Evolutionary conservation across 106 monocot genomes (phyloP), one percentile per base, ranked within the genome.

Genomic region (Vanilla planifolia): DNA sequence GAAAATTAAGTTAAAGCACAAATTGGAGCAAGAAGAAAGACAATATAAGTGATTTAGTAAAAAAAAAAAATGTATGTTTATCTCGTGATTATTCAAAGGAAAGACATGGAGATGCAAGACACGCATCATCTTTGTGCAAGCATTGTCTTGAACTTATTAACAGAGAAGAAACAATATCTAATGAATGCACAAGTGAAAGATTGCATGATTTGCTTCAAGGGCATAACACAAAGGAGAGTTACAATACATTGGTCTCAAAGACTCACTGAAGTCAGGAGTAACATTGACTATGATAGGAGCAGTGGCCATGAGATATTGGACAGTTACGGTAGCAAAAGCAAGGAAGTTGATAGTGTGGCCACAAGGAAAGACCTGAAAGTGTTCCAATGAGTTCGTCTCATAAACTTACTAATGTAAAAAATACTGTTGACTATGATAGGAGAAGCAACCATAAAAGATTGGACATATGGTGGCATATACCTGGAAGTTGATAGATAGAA

Each of bases 81-180:
- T 72, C 68, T 43, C 70, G 77, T 17, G 48, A 35, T 47, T 43
- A 13, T 51, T 56, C 17, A 2, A 42, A 22, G 51, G 84, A 71
- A 17, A 75, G 32, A 26, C 17, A 51, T 22, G 48, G 29, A 28
- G 34, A 61, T 15, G 35, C 25, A 21, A 40, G 19, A 8, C 50
- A 24, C 14, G 71, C 71, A 63, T 62, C 87, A 63, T 68, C 66
- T 45, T 63, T n/a, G n/a, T n/a, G n/a, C n/a, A n/a, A n/a, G n/a
- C n/a, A n/a, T n/a, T n/a, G n/a, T n/a, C n/a, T 24, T 30, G 73
- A 76, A 48, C 45, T 30, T 6, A 25, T 14, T 60, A 35, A 60
- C 23, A 76, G 71, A 44, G 71, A 63, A 52, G 64, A 59, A 4
- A 68, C 78, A 42, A 67, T 35, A 27, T 73, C 78, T 16, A 17